Base-by-base conservation (phyloP, 176 grass and related monocot species). In the Poa pratensis region DNA sequence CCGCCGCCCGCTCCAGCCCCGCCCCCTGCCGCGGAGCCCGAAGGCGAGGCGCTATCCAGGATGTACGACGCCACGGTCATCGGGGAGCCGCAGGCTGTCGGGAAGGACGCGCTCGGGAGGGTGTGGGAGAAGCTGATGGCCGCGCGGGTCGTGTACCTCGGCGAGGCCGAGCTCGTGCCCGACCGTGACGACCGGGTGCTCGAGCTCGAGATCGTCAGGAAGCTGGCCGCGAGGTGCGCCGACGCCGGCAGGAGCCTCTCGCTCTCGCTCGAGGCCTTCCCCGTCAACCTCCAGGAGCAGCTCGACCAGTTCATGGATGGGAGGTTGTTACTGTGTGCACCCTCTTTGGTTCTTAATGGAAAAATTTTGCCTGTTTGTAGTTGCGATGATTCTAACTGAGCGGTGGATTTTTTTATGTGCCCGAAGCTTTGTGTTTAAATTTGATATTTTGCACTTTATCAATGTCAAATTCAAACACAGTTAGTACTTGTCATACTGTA, bases 91-190 rank as follows among this genome's bases (percentile, higher is more conserved):
- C 83, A 94, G 86, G 93, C 96, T 18, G 83, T 98, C 71, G 96
- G 96, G 75, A 98, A 98, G 90, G 93, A 94, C 67, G 81, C 80
- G 30, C 91, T 87, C 79, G 76, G 23, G 34, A 92, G 86, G 88
- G 91, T 98, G 30, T 98, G 96, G 96, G 96, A 98, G 91, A 98
- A 98, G 90, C 81, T 98, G 74, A 92, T 98, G 93, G 88, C 72
- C 16, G 96, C 96, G 64, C 85, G 93, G 22, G 91, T 98, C 22
- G 93, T 98, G 72, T 98, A 98, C 84, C 88, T 98, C 35, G 96
- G 93, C 9, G 93, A 98, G 88, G 86, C 93, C 55, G 96, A 98
- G 91, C 88, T 94, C 89, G 93, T 96, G 62, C 93, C 93, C 22
- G 93, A 98, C 80, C 89, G 89, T 63, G 91, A 96, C 45, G 96